Evolutionary conservation across 495 filamentous ascomycete genomes (phyloP).

Genomic region (Apodospora peruviana): DNA sequence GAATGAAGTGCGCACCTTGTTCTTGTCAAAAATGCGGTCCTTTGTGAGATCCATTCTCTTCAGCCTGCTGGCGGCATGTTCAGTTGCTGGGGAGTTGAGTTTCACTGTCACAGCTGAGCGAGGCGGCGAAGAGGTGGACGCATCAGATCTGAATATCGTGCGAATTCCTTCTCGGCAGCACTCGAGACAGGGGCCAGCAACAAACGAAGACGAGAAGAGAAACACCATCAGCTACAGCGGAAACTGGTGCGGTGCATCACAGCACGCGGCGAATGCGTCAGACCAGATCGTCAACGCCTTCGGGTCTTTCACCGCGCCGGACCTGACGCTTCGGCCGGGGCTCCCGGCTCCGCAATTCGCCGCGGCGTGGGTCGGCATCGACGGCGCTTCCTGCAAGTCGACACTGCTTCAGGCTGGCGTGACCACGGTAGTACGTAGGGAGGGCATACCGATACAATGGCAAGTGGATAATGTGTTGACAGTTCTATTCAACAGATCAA

Average conservation of each 20-base stretch:
- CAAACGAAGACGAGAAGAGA: slow-evolving; percentile 1
- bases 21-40: too few species aligned
- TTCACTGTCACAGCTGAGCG: too few species aligned
- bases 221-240: slow-evolving; percentile 20
- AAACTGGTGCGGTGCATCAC: slow-evolving; percentile 29
- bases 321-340: slow-evolving; percentile 16
- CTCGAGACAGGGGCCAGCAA: too few species aligned
- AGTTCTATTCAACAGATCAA: slow-evolving; percentile 9
- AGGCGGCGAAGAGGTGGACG: too few species aligned
- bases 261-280: slow-evolving; percentile 10
- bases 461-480: neutral
- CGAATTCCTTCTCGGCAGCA: too few species aligned
- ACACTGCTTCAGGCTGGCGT: slow-evolving; percentile 24
- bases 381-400: slow-evolving; percentile 22
- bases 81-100: too few species aligned
- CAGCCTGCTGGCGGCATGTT: too few species aligned
- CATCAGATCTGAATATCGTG: too few species aligned
- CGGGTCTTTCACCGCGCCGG: slow-evolving; percentile 19
- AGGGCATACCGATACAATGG: neutral
- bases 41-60: too few species aligned
- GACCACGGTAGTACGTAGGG: slow-evolving; percentile 20
- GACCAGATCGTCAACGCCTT: slow-evolving; percentile 18
- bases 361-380: slow-evolving; percentile 25
- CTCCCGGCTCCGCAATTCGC: slow-evolving; percentile 19
- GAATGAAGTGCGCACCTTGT: too few species aligned